Conservation (phyloP, 257 asterid genomes). For the Solanum ossicruentum region DNA sequence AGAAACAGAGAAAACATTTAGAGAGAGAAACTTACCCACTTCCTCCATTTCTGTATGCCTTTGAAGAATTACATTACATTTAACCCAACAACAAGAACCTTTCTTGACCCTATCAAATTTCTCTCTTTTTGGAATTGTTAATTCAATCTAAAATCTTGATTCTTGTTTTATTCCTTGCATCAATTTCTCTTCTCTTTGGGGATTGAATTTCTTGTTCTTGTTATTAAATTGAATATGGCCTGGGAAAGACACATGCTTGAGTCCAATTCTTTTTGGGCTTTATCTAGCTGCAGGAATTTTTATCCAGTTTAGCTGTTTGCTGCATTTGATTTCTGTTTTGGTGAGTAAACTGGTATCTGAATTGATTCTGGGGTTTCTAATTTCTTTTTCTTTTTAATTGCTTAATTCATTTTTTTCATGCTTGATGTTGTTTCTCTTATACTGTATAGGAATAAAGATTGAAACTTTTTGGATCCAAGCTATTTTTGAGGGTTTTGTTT, state of each 20-base stretch:
- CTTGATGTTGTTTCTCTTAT: background rate
- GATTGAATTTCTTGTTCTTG: background rate
- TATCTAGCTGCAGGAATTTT: conserved; percentile 3
- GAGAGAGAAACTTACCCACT: background rate
- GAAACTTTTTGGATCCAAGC: background rate
- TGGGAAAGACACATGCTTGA: conserved; percentile 9
- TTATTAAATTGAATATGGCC: background rate
- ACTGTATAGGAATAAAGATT: background rate
- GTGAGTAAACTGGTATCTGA: background rate
- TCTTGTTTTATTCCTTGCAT: background rate
- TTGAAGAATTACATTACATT: conserved; percentile 18
- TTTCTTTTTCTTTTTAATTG: background rate
- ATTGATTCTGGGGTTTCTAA: background rate
- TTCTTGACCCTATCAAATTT: conserved; percentile 10
- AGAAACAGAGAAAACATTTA: conserved; percentile 2
- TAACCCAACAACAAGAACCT: conserved; percentile 3
- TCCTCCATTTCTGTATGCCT: background rate
- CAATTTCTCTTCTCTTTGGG: background rate
- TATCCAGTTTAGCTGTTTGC: conserved; percentile 7
- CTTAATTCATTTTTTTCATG: background rate
- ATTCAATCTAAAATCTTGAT: background rate
- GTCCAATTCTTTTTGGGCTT: conserved; percentile 15
- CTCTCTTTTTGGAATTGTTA: background rate
- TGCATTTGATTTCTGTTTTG: background rate
- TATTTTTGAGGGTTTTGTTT: conserved; percentile 1